A percentile compares a stretch with the other conserved stretches of the same genome.
These are phyloP conservation scores for Nemania sp. DNA, from an alignment of 2,329 filamentous ascomycete species.

Conservation along the genomic window DNA sequence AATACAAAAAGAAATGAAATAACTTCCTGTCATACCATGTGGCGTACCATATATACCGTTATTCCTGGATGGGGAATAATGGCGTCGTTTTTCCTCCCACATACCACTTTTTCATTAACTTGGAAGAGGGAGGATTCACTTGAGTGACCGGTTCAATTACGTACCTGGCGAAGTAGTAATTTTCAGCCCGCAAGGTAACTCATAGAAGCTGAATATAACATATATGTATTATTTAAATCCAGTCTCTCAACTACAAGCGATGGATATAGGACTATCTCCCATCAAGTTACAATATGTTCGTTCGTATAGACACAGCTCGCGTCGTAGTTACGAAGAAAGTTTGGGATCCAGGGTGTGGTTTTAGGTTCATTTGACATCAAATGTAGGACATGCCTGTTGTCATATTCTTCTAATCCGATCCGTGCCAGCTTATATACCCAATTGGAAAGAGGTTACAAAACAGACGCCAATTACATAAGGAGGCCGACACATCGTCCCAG, in stretches of 20 bases:
- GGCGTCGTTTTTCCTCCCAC: too few relatives aligned
- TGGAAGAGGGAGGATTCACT: background rate
- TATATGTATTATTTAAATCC: background rate
- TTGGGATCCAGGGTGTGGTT: background rate
- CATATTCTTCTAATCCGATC: background rate
- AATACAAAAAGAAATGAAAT: conserved; percentile 8
- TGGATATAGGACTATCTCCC: background rate
- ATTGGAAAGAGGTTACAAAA: background rate
- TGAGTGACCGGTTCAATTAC: background rate
- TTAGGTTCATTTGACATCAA: background rate
- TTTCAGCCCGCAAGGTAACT: background rate
- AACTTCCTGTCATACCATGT: background rate
- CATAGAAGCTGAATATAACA: background rate
- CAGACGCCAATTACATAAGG: background rate
- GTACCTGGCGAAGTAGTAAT: too few relatives aligned
- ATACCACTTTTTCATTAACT: too few relatives aligned
- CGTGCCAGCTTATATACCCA: background rate
- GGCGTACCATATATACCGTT: too few relatives aligned
- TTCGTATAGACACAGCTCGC: background rate
- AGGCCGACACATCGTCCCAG: background rate
- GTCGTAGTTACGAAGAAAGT: background rate
- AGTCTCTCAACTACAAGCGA: background rate
- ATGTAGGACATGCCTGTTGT: background rate
- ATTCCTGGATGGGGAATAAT: too few relatives aligned
- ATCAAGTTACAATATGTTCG: background rate